phyloP scores from a whole-genome alignment of 768 basidiomycete genomes.

The Boletellus emodensis region DNA sequence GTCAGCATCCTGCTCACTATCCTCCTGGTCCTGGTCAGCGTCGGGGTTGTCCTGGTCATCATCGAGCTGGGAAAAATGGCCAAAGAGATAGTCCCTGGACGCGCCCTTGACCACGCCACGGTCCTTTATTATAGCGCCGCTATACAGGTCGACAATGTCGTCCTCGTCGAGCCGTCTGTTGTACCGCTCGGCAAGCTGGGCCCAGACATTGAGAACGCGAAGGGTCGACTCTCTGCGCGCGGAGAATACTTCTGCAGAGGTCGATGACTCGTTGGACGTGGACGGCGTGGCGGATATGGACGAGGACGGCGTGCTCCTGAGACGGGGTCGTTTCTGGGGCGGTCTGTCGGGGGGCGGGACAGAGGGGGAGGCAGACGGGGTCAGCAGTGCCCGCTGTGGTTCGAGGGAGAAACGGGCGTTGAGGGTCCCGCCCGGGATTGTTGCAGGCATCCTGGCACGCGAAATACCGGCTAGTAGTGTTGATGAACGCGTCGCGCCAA shows the following conservation, averaged over 20 bases:
- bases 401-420: conserved; percentile 5
- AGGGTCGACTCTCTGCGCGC: conserved; percentile 51
- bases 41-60: conserved; percentile 40
- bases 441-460: conserved; percentile 15
- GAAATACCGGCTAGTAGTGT: conserved; percentile 2
- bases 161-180: conserved; percentile 67
- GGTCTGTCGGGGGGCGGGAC: conserved; percentile 30
- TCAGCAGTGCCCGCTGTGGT: conserved; percentile 16
- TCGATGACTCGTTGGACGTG: conserved; percentile 24
- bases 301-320: conserved; percentile 42
- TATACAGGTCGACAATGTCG: conserved; percentile 70
- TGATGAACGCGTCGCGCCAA: conserved; percentile 16
- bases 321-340: conserved; percentile 43
- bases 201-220: conserved; percentile 62
- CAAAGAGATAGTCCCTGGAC: conserved; percentile 44
- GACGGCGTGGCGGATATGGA: conserved; percentile 36
- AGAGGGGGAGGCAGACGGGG: conserved; percentile 30
- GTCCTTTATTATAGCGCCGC: conserved; percentile 60
- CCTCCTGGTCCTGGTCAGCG: conserved; percentile 40
- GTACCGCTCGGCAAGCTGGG: conserved; percentile 65
- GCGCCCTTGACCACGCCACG: conserved; percentile 57
- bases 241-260: conserved; percentile 43
- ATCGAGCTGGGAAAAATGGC: conserved; percentile 44
- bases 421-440: neutral
- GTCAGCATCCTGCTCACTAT: conserved; percentile 47